Evolutionary conservation across 345 rosid genomes (phyloP), one percentile per base, ranked within the genome.

Genomic region (Corchorus capsularis): DNA sequence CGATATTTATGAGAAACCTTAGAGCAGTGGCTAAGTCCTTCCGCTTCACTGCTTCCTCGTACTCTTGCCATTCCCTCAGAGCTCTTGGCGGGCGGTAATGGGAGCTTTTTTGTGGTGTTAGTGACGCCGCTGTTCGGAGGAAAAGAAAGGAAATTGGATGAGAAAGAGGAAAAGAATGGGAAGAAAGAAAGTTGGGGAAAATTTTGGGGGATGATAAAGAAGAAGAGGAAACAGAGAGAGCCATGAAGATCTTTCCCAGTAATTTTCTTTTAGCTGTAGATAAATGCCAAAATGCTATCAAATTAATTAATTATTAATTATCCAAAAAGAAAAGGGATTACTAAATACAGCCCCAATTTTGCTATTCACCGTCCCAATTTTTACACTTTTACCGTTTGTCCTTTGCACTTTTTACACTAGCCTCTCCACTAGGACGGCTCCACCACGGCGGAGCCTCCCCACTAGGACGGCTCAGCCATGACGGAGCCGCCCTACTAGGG

Each of bases 1-100:
- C 85, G 8, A 83, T 17, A 61, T 92, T 86, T 77, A 84, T 92
- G 83, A 94, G 86, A 80, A 90, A 90, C 72, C 93, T 82, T 22
- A 94, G 90, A 81, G 98, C 98, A 32, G 86, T 86, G 13, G 91
- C 91, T 7, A 92, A 91, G 89, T 94, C 97, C 83, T 94, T 94
- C 45, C 85, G 87, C 85, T 84, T 88, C 71, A 94, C 90, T 3
- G 98, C 98, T 17, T 92, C 97, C 76, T 92, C 96, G 81, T 92
- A 94, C 59, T 94, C 97, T 41, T 81, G 82, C 98, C 96, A 94
- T 74, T 90, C 94, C 70, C 83, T 81, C 14, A 94, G 74, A 47
- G 90, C 93, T 78, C 87, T 79, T n/a, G 82, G 77, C 22, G 67
- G 81, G 75, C 4, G 49, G 27, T 14, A 47, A 6, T 20, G 27